Percentiles rank a stretch among this genome's conserved stretches.
These are phyloP conservation scores for Monsonia emarginata DNA, from an alignment of 441 rosid genomes.

Conservation along the genomic window DNA sequence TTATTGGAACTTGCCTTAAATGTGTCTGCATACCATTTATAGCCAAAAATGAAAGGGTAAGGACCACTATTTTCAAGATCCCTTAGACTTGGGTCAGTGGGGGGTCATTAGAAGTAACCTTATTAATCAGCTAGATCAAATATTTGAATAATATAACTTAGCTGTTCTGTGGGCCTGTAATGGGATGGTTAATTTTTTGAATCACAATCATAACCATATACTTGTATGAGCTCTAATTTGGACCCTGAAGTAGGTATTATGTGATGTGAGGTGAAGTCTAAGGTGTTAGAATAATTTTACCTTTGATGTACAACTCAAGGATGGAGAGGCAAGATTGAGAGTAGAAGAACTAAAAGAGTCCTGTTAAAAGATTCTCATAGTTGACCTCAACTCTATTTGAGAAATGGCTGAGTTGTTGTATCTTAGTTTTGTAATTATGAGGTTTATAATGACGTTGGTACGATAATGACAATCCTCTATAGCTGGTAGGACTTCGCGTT, in stretches of 20 bases:
- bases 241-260: neutral
- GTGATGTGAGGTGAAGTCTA: neutral
- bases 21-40: neutral
- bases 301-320: neutral
- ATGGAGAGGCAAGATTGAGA: too few species aligned
- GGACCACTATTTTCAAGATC: neutral
- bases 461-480: neutral
- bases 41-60: neutral
- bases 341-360: too few species aligned
- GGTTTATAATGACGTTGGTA: neutral
- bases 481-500: neutral
- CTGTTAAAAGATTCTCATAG: too few species aligned
- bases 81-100: neutral
- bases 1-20: neutral
- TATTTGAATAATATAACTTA: neutral
- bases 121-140: neutral
- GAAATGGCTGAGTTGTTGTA: too few species aligned
- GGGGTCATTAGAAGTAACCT: neutral
- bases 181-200: too few species aligned
- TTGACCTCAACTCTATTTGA: too few species aligned
- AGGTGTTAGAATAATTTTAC: neutral
- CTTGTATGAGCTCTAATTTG: neutral
- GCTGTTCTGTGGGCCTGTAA: neutral
- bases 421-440: neutral
- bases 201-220: neutral